phyloP scores from a whole-genome alignment of 75 land plant genomes.

The Sequoiadendron giganteum region DNA sequence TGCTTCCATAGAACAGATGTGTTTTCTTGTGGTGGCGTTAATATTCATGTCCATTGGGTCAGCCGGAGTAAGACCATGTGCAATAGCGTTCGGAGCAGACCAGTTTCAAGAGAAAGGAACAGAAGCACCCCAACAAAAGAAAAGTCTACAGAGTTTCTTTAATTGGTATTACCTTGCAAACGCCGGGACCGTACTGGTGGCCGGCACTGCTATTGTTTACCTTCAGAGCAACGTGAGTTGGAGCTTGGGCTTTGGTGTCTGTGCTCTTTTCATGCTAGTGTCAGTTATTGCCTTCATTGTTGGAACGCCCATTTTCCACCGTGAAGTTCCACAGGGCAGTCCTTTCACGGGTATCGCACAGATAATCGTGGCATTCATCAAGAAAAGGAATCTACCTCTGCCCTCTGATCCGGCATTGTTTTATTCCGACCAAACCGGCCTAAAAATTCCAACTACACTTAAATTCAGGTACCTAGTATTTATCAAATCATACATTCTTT shows the following conservation, averaged over 20 bases:
- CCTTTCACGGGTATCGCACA: constrained; percentile 21
- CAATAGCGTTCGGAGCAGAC: constrained; percentile 1
- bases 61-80: neutral
- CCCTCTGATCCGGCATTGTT: constrained; percentile 14
- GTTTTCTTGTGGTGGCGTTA: neutral
- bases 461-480: constrained; percentile 34
- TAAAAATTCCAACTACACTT: constrained; percentile 17
- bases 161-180: constrained; percentile 21
- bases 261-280: constrained; percentile 3
- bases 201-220: constrained; percentile 8
- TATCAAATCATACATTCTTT: neutral
- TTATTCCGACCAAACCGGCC: constrained; percentile 26
- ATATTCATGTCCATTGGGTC: neutral
- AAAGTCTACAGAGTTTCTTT: constrained; percentile 3
- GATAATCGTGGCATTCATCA: constrained; percentile 12
- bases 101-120: neutral
- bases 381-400: neutral
- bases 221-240: constrained; percentile 29
- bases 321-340: constrained; percentile 12
- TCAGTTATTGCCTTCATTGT: neutral
- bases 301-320: constrained; percentile 2
- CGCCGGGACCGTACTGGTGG: neutral
- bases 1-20: constrained; percentile 1
- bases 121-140: neutral
- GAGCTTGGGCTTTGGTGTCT: constrained; percentile 16